Evolutionary conservation across 2,329 filamentous ascomycete species (phyloP), one percentile per base, ranked within the genome.

Genomic region (Trichoderma sp.): DNA sequence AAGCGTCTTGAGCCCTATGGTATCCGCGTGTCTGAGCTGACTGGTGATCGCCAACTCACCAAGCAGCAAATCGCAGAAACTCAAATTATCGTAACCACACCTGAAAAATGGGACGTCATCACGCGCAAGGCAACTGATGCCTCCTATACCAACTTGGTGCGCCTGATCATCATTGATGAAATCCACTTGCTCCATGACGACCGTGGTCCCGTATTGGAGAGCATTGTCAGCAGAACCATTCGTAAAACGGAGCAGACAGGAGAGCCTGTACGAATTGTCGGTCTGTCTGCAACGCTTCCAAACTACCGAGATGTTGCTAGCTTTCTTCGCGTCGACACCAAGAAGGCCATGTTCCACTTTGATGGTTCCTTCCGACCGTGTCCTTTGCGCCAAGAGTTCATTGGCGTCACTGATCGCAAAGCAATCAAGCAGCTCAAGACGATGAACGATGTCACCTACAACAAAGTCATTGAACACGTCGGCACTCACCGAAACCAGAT

Each of bases 401-500:
- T 99, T 75, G 96, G 96, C 68, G 93, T 99, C 57, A 98, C 95
- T 0, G 96, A 99, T 76, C 97, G 96, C 84, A 98, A 98, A 81
- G 93, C 96, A 6, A 99, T 99, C 83, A 99, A 98, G 83, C 96
- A 99, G 81, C 85, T 99, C 69, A 98, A 98, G 86, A 97, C 93
- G 1, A 99, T 99, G 96, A 99, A 99, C 79, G 96, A 99, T 77
- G 95, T 99, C 69, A 98, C 94, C 71, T 99, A 99, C 81, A 97
- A 91, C 74, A 99, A 99, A 82, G 95, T 98, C 32, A 88, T 99
- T 69, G 96, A 99, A 81, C 95, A 98, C 79, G 95, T 98, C 34
- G 96, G 96, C 7, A 91, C 92, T 72, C 92, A 97, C 78, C 90
- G 93, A 74, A 97, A 99, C 77, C 96, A 99, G 81, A 98, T 99